phyloP scores from a whole-genome alignment of 2,329 filamentous ascomycete genomes.

The Paramyrothecium sp. region DNA sequence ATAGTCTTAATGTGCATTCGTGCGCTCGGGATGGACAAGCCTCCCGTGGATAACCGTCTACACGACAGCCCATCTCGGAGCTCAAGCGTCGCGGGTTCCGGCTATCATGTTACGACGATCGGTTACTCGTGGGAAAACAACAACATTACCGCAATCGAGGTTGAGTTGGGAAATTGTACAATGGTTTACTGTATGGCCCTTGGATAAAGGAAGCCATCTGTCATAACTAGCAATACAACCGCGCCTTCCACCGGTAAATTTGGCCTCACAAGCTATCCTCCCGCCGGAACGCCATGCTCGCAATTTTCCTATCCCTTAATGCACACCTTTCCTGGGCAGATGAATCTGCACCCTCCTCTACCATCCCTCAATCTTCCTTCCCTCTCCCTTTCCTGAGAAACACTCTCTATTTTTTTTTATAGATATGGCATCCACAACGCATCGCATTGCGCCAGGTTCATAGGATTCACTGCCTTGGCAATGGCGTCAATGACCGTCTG shows the following conservation, averaged over 20 bases:
- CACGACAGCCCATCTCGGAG: too few relatives aligned
- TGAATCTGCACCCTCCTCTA: neutral
- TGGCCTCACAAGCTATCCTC: neutral
- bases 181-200: too few relatives aligned
- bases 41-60: too few relatives aligned
- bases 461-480: constrained; percentile 87
- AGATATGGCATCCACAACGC: constrained; percentile 97
- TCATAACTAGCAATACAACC: neutral
- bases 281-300: neutral
- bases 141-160: too few relatives aligned
- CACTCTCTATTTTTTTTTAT: constrained; percentile 39
- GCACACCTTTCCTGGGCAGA: neutral
- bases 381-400: neutral
- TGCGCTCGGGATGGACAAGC: too few relatives aligned
- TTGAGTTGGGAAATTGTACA: too few relatives aligned
- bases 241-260: too few relatives aligned
- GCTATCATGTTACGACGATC: too few relatives aligned
- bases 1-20: too few relatives aligned
- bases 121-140: too few relatives aligned
- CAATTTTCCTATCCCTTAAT: neutral
- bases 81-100: too few relatives aligned
- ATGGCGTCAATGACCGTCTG: constrained; percentile 96
- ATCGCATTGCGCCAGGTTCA: constrained; percentile 84
- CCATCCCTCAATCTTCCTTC: neutral
- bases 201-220: neutral